Conservation (phyloP, 2,329 filamentous ascomycete genomes). For the Colletotrichum trifolii region DNA sequence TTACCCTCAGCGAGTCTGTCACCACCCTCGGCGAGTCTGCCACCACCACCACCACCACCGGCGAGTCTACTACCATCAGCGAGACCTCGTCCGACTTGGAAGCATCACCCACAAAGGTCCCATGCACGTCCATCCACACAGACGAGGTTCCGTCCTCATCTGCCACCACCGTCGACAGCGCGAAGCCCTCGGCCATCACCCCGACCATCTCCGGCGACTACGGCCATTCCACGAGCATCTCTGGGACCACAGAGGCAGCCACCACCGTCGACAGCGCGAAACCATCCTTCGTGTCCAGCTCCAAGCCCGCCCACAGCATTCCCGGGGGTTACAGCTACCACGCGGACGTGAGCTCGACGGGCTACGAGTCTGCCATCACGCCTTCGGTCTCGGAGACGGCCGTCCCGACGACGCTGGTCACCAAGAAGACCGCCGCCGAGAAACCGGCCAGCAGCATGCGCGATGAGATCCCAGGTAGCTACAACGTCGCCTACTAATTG, state of each 20-base stretch:
- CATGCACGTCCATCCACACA: conserved; percentile 8
- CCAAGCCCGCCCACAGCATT: not conserved
- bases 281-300: not conserved
- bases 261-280: conserved; percentile 19
- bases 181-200: conserved; percentile 10
- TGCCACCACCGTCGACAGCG: conserved; percentile 17
- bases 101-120: not conserved
- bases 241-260: conserved; percentile 5
- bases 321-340: conserved; percentile 9
- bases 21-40: not conserved
- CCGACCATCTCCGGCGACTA: conserved; percentile 7
- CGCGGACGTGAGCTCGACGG: not conserved
- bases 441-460: too few relatives aligned
- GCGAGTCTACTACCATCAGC: not conserved
- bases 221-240: not conserved
- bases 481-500: conserved; percentile 1
- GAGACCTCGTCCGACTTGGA: not conserved
- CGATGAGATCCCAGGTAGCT: conserved; percentile 8
- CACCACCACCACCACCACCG: not conserved
- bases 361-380: too few relatives aligned
- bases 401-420: too few relatives aligned
- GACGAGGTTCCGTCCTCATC: not conserved
- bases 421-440: too few relatives aligned
- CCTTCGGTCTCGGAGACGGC: too few relatives aligned
- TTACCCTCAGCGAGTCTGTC: not conserved